These are phyloP conservation scores for Hyaloscypha hepaticicola DNA, from an alignment of 495 filamentous ascomycete genomes.

Conservation along the genomic window DNA sequence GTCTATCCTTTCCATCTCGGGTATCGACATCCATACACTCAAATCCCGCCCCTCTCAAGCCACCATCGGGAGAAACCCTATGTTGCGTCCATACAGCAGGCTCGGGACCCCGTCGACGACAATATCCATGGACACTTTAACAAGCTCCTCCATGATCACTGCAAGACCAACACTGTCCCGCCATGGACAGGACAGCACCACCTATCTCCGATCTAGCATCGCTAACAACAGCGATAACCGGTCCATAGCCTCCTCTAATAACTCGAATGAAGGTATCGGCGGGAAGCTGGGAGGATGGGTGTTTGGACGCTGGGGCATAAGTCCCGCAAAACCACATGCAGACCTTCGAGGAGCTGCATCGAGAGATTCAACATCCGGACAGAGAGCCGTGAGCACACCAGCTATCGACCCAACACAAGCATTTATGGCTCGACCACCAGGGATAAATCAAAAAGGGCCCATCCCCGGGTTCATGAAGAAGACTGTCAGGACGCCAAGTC, in stretches of 20 bases:
- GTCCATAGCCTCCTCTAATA: slow-evolving; percentile 30
- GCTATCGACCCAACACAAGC: slow-evolving; percentile 13
- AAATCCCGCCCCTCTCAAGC: slow-evolving; percentile 52
- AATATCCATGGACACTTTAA: slow-evolving; percentile 37
- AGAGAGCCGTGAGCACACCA: slow-evolving; percentile 23
- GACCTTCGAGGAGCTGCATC: neutral
- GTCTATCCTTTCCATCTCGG: slow-evolving; percentile 53
- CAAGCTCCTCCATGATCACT: slow-evolving; percentile 41
- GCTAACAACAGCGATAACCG: slow-evolving; percentile 28
- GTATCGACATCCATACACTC: slow-evolving; percentile 56
- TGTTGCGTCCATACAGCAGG: slow-evolving; percentile 43
- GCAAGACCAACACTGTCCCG: slow-evolving; percentile 34
- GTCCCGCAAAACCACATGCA: slow-evolving; percentile 32
- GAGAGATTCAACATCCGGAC: neutral
- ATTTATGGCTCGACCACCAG: slow-evolving; percentile 39
- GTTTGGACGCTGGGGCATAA: slow-evolving; percentile 52
- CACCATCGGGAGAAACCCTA: slow-evolving; percentile 44
- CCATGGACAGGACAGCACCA: slow-evolving; percentile 27
- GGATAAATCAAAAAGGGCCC: slow-evolving; percentile 53
- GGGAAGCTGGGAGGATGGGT: slow-evolving; percentile 57
- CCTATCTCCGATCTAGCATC: slow-evolving; percentile 31
- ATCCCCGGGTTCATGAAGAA: slow-evolving; percentile 50
- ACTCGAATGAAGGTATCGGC: slow-evolving; percentile 31
- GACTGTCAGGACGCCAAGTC: slow-evolving; percentile 40
- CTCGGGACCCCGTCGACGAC: slow-evolving; percentile 35